Conservation (phyloP, 164 flowering plant species). For the Chloranthus sessilifolius region DNA sequence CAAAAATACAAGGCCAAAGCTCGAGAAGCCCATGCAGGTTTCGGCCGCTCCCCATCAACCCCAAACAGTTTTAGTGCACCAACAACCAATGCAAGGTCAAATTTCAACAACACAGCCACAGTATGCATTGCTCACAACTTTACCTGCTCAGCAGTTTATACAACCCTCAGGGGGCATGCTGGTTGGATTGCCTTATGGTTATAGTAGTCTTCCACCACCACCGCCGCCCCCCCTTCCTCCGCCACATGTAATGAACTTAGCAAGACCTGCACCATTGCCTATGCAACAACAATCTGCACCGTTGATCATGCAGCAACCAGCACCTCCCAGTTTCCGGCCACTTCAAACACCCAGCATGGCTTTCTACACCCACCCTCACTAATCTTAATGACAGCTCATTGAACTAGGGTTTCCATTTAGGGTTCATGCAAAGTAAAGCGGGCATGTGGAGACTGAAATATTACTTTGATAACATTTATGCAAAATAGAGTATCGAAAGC, state of each 20-base stretch:
- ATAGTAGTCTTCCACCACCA: slow-evolving; percentile 35
- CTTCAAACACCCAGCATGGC: slow-evolving; percentile 68
- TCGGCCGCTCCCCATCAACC: slow-evolving; percentile 44
- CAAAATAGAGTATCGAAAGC: too few species aligned
- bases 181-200: slow-evolving; percentile 41
- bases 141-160: slow-evolving; percentile 55
- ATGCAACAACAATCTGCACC: slow-evolving; percentile 20
- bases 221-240: slow-evolving; percentile 35
- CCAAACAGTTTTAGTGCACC: slow-evolving; percentile 49
- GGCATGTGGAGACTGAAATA: too few species aligned
- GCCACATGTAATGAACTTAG: slow-evolving; percentile 37
- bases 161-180: slow-evolving; percentile 50
- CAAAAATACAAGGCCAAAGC: slow-evolving; percentile 44
- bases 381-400: slow-evolving; percentile 32
- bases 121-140: slow-evolving; percentile 45
- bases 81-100: slow-evolving; percentile 37
- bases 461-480: too few species aligned
- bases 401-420: too few species aligned
- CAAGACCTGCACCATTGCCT: slow-evolving; percentile 21
- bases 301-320: slow-evolving; percentile 38
- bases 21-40: slow-evolving; percentile 35
- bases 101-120: slow-evolving; percentile 45
- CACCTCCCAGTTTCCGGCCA: slow-evolving; percentile 67
- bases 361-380: slow-evolving; percentile 48
- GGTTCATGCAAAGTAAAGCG: too few species aligned